phyloP scores from a whole-genome alignment of 495 filamentous ascomycete species.

The Trichoderma asperelloides region DNA sequence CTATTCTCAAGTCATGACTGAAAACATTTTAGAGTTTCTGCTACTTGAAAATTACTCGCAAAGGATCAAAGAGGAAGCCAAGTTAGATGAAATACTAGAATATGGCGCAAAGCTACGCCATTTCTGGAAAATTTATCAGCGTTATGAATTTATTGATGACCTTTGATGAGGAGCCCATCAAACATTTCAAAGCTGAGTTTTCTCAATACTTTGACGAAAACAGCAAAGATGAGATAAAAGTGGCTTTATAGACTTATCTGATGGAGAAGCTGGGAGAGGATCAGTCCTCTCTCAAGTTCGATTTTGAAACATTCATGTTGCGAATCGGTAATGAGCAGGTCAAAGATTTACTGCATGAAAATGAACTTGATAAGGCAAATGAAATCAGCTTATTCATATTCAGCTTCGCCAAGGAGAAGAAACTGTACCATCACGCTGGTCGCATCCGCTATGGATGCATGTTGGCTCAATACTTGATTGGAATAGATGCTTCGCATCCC shows the following conservation, averaged over 20 bases:
- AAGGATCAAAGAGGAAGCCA: constrained; percentile 24
- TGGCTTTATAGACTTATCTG: background rate
- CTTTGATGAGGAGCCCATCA: constrained; percentile 46
- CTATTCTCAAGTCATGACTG: constrained; percentile 48
- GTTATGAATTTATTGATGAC: constrained; percentile 34
- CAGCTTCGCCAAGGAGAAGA: background rate
- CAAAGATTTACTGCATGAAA: background rate
- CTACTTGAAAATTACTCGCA: constrained; percentile 50
- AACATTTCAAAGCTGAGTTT: background rate
- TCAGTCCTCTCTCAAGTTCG: background rate
- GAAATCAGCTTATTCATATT: background rate
- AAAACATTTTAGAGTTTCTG: constrained; percentile 46
- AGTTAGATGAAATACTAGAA: constrained; percentile 39
- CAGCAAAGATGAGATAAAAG: background rate
- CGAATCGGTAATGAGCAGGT: background rate
- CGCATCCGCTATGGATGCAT: background rate
- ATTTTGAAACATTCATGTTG: background rate
- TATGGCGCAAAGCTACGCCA: constrained; percentile 42
- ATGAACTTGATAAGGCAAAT: background rate
- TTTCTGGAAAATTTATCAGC: constrained; percentile 42
- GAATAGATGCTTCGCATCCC: background rate
- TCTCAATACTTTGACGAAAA: background rate
- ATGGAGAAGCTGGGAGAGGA: background rate
- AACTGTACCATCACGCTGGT: background rate
- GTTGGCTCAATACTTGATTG: background rate